Evolutionary conservation across 116 monocot genomes (phyloP), one percentile per base, ranked within the genome.

Genomic region (Cymodocea nodosa): DNA sequence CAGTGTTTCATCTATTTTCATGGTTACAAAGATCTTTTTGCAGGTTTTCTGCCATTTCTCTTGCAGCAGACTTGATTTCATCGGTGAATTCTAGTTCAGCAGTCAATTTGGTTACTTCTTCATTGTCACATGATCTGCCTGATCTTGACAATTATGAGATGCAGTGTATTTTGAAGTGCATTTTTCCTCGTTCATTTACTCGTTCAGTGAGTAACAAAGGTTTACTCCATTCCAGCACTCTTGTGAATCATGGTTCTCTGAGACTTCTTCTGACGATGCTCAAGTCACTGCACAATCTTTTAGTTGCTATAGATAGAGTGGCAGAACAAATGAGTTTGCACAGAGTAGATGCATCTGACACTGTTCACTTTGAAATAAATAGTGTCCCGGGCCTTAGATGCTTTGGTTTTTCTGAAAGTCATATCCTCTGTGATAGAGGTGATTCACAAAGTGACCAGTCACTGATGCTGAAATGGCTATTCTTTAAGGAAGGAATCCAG

Each of bases 21-120:
- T 51, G 40, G 14, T 75, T 34, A 57, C 79, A 54, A 78, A 34
- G n/a, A n/a, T n/a, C 50, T 66, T 50, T 59, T 68, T 81, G 70
- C 82, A 97, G 97, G 97, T 85, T 84, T 84, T 71, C 80, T 74
- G 79, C 91, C 55, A 77, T 97, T 51, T 82, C 89, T 52, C 89
- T 98, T 72, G 83, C 82, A 71, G 86, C 89, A 14, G 98, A 98
- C 16, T 70, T 98, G 58, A 75, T 98, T 70, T 82, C 84, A 19
- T 72, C 77, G 10, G 54, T 82, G 37, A 77, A 84, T 65, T 67
- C 63, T 25, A 48, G 68, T 62, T 17, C 55, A 51, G 12, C 67
- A 15, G 36, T 83, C 39, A 64, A 39, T 24, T 72, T 66, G 59
- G 52, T 89, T 34, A 13, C n/a, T 12, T 34, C 70, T 30, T 68